Evolutionary conservation across 768 basidiomycete genomes (phyloP).

Genomic region (Boletus barrowsii): DNA sequence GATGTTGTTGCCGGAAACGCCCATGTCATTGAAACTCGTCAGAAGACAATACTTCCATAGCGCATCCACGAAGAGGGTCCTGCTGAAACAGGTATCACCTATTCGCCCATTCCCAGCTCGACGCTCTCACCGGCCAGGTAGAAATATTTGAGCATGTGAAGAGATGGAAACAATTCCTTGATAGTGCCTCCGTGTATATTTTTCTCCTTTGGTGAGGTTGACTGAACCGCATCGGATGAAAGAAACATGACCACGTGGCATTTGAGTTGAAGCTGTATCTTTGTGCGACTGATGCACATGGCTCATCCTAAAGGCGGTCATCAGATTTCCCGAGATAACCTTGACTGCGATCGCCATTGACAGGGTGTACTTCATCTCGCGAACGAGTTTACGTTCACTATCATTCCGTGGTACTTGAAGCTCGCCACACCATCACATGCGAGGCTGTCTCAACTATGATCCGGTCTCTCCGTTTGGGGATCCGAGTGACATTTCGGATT

Average conservation of each 20-base stretch:
- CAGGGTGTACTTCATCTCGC: slow-evolving; percentile 15
- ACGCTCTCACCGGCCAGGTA: slow-evolving; percentile 17
- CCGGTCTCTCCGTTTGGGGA: slow-evolving; percentile 12
- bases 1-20: slow-evolving; percentile 25
- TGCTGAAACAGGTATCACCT: slow-evolving; percentile 32
- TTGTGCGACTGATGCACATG: slow-evolving; percentile 3
- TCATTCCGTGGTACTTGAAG: not conserved
- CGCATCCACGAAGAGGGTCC: slow-evolving; percentile 28
- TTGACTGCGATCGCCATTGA: slow-evolving; percentile 3
- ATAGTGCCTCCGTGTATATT: slow-evolving; percentile 10
- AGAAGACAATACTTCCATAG: slow-evolving; percentile 28
- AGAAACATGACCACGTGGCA: not conserved
- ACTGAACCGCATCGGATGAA: not conserved
- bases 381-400: slow-evolving; percentile 7
- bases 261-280: not conserved
- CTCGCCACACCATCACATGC: slow-evolving; percentile 11
- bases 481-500: slow-evolving; percentile 14
- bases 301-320: slow-evolving; percentile 9
- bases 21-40: slow-evolving; percentile 28
- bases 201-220: not conserved
- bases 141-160: slow-evolving; percentile 25
- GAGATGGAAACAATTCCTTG: slow-evolving; percentile 8
- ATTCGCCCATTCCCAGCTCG: slow-evolving; percentile 24
- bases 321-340: slow-evolving; percentile 11
- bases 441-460: slow-evolving; percentile 17